phyloP scores from a whole-genome alignment of 2,329 filamentous ascomycete species.

The Pseudomassariella vexata region DNA sequence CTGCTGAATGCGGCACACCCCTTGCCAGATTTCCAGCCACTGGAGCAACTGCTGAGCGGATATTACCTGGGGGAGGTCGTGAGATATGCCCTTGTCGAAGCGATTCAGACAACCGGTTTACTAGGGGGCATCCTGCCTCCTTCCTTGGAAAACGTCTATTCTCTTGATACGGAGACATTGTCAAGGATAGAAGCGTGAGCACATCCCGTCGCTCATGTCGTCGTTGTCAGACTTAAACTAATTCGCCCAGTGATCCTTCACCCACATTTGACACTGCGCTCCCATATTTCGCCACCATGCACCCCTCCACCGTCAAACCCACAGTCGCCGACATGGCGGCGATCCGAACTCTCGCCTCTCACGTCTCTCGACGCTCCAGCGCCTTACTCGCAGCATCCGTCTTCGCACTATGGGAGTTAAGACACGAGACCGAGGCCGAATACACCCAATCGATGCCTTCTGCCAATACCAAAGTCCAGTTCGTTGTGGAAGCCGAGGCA shows the following conservation, averaged over 20 bases:
- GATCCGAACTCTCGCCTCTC: conserved; percentile 46
- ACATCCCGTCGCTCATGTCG: background rate
- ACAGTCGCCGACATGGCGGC: conserved; percentile 42
- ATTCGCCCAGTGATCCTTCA: conserved; percentile 35
- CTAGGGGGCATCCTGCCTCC: conserved; percentile 52
- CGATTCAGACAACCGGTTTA: conserved; percentile 46
- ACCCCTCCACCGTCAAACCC: conserved; percentile 25
- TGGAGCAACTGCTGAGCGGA: conserved; percentile 50
- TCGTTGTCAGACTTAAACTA: background rate
- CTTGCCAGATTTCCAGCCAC: conserved; percentile 36
- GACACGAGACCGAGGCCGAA: conserved; percentile 38
- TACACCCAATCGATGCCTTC: conserved; percentile 22
- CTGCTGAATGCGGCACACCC: conserved; percentile 42
- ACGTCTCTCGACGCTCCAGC: conserved; percentile 52
- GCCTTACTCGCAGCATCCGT: conserved; percentile 54
- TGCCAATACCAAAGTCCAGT: conserved; percentile 18
- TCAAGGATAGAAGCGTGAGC: conserved; percentile 52
- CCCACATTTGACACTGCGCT: conserved; percentile 36
- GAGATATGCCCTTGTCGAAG: conserved; percentile 52
- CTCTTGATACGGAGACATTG: conserved; percentile 55
- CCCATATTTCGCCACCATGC: conserved; percentile 34
- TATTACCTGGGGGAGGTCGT: conserved; percentile 63
- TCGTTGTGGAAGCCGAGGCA: conserved; percentile 41
- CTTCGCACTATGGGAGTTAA: conserved; percentile 53
- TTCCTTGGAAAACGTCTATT: conserved; percentile 46